A percentile compares a stretch with the other conserved stretches of the same genome.
Evolutionary conservation across 176 grass and related monocot genomes (phyloP).

Genomic region (Cenchrus fungigraminus): DNA sequence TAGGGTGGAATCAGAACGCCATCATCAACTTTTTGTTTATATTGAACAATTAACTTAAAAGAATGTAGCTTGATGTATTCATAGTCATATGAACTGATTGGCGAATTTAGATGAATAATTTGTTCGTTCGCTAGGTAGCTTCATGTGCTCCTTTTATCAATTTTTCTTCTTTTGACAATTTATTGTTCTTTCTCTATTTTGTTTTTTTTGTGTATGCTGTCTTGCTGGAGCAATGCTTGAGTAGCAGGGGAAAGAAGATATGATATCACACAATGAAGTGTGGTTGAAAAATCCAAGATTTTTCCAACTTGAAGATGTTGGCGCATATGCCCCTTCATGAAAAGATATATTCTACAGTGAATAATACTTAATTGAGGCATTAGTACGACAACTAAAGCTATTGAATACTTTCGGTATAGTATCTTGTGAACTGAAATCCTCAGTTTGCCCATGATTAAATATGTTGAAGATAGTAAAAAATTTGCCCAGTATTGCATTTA

Average conservation of each 20-base stretch:
- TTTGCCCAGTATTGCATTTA: constrained; percentile 18
- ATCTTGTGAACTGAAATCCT: not conserved
- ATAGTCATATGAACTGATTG: not conserved
- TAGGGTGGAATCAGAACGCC: not conserved
- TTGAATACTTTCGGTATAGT: constrained; percentile 26
- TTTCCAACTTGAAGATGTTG: constrained; percentile 22
- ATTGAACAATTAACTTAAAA: not conserved
- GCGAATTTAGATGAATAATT: constrained; percentile 30
- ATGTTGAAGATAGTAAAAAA: not conserved
- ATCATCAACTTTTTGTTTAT: constrained; percentile 6
- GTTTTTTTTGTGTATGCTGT: not conserved
- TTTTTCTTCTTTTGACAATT: constrained; percentile 1
- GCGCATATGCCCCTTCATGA: constrained; percentile 5
- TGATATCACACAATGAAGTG: not conserved
- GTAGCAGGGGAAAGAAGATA: constrained; percentile 11
- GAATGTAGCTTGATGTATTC: not conserved
- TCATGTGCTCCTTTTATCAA: not conserved
- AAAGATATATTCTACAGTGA: constrained; percentile 4
- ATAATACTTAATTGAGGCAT: constrained; percentile 15
- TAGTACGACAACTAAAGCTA: constrained; percentile 12
- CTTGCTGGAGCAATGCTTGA: constrained; percentile 27
- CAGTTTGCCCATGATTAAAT: constrained; percentile 3
- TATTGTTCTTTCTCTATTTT: constrained; percentile 23
- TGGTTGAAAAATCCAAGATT: not conserved
- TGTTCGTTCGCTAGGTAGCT: not conserved